Evolutionary conservation across 1,139 yeast species (phyloP).

Genomic region (Saccharomyces hybrid): DNA sequence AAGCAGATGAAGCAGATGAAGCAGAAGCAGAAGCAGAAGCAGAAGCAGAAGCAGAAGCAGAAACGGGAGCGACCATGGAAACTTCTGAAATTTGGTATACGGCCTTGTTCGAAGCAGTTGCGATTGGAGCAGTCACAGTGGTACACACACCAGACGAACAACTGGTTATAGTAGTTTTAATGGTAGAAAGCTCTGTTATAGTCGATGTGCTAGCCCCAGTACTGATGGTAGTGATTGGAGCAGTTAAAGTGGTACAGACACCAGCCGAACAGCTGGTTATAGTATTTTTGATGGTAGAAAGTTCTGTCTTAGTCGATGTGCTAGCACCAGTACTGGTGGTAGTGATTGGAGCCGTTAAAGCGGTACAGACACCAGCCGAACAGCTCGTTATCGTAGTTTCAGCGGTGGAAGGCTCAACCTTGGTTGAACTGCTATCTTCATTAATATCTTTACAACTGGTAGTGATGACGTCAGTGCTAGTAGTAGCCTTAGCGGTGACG

Average conservation of each 20-base stretch:
- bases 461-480: too few relatives aligned
- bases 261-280: not conserved
- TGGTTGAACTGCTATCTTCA: not conserved
- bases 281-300: not conserved
- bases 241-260: not conserved
- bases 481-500: not conserved
- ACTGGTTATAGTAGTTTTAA: not conserved
- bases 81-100: not conserved
- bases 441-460: too few relatives aligned
- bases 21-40: not conserved
- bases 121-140: not conserved
- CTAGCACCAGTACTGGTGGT: not conserved
- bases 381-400: not conserved
- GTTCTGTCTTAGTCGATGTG: not conserved
- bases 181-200: not conserved
- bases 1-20: not conserved
- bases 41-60: not conserved
- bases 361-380: not conserved
- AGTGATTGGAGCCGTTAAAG: not conserved
- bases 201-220: not conserved
- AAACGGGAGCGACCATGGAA: not conserved
- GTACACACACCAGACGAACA: not conserved
- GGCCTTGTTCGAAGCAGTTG: not conserved
- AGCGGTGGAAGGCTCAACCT: not conserved
- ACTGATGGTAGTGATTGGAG: not conserved